These are phyloP conservation scores for Paecilomyces fulvus DNA, from an alignment of 2,329 filamentous ascomycete genomes.

Conservation along the genomic window DNA sequence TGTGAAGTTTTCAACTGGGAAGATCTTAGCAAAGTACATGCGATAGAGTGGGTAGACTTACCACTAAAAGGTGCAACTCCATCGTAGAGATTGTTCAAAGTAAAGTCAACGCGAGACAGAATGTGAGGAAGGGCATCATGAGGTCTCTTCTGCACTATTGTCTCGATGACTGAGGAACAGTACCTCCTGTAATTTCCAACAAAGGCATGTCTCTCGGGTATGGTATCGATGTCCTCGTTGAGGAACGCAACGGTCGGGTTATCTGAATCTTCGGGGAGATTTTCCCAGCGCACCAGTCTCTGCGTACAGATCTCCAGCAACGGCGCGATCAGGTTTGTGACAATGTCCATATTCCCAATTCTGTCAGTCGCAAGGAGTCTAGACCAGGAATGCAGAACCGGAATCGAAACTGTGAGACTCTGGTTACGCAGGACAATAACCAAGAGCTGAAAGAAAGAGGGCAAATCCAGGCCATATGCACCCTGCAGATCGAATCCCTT, in stretches of 20 bases:
- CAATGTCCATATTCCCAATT: conserved; percentile 52
- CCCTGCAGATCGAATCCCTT: conserved; percentile 60
- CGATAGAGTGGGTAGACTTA: conserved; percentile 27
- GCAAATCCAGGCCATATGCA: conserved; percentile 52
- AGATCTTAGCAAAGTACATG: conserved; percentile 1
- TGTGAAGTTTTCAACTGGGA: conserved; percentile 27
- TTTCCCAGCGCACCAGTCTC: conserved; percentile 80
- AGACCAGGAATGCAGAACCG: conserved; percentile 82
- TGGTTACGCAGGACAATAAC: conserved; percentile 71
- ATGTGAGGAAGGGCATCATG: conserved; percentile 83
- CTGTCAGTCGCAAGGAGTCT: conserved; percentile 64
- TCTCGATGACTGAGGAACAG: conserved; percentile 77
- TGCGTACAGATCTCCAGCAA: conserved; percentile 76
- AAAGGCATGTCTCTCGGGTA: conserved; percentile 90
- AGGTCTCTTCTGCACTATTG: conserved; percentile 71
- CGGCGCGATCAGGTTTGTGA: conserved; percentile 59
- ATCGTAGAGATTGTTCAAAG: conserved; percentile 68
- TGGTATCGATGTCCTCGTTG: conserved; percentile 87
- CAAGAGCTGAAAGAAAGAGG: conserved; percentile 70
- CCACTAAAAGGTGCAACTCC: conserved; percentile 59
- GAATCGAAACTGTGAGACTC: conserved; percentile 88
- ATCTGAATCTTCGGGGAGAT: conserved; percentile 69
- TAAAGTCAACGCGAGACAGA: conserved; percentile 65
- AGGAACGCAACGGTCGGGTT: conserved; percentile 75
- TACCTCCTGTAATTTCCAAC: conserved; percentile 92